Evolutionary conservation across 1,284 basidiomycete genomes (phyloP), one percentile per base, ranked within the genome.

Genomic region (Cutaneotrichosporon cyanovorans): DNA sequence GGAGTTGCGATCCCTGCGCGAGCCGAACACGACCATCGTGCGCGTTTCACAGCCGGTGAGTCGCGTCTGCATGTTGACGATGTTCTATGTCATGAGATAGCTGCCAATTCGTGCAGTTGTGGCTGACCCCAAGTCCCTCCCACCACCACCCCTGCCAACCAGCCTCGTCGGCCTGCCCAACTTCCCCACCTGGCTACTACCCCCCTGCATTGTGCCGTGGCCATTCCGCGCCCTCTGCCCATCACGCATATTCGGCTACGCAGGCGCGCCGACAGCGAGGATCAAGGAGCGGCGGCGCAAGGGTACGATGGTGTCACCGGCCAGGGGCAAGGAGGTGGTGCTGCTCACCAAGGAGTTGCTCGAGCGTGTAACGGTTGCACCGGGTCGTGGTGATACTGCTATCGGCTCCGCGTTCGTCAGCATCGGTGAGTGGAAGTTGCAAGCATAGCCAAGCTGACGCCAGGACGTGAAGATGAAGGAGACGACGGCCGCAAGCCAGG

Each of bases 151-250:
- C 1, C 51, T 65, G 4, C 48, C 56, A 3, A 20, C 53, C 2
- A 37, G 53, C 7, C 22, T 62, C 10, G 32, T 69, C 35, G 36
- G 52, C 7, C 18, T 63, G 12, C 60, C 62, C 3, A 47, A 51
- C 2, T 42, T 65, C 30, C 58, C 63, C 1, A 50, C 53, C 8
- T 48, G 52, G 30, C 46, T 64, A 19, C 23, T 64, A 1, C 62
- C 63, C 23, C 68, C 68, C 7, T 70, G 68, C 44, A 36, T 70
- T 28, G 50, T 70, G 33, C 66, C 66, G 2, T 70, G 60, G 57
- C 68, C 68, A 1, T 62, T 70, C 55, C 61, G 66, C 19, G 54
- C 53, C 8, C 46, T 67, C 37, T 70, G 66, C 45, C 66, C 66
- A 7, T 63, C 62, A 2, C 54, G 63, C 10, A 42, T 69, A 2